A percentile compares a stretch with the other conserved stretches of the same genome.
phyloP scores from a whole-genome alignment of 208 protist genomes.

The Polymyxa betae region DNA sequence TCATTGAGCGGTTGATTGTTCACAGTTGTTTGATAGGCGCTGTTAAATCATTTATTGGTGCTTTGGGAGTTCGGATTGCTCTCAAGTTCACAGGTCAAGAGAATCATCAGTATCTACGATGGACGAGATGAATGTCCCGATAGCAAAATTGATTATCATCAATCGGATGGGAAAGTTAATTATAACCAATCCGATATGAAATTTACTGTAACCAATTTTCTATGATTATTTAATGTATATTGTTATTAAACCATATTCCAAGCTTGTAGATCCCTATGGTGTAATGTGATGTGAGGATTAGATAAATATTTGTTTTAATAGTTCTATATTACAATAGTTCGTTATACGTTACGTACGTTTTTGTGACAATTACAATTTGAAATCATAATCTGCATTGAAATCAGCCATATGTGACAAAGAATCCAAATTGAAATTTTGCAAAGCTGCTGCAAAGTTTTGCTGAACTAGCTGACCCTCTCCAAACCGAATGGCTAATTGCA shows the following conservation, averaged over 20 bases:
- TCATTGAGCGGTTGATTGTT: not conserved
- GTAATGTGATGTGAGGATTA: no score
- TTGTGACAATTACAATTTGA: no score
- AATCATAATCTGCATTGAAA: not conserved
- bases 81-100: not conserved
- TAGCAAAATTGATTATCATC: no score
- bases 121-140: not conserved
- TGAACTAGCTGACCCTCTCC: not conserved
- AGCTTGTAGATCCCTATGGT: no score
- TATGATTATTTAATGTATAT: no score
- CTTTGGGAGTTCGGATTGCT: constrained; percentile 33
- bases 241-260: no score
- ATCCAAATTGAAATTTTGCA: not conserved
- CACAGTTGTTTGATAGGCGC: not conserved
- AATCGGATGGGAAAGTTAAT: no score
- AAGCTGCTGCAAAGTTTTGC: not conserved
- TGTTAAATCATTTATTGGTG: not conserved
- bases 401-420: not conserved
- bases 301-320: no score
- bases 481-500: constrained; percentile 51
- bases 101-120: not conserved
- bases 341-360: no score
- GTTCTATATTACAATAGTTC: no score
- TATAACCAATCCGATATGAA: no score
- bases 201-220: no score